phyloP scores from a whole-genome alignment of 2,329 filamentous ascomycete species.

The Colletotrichum sp. region DNA sequence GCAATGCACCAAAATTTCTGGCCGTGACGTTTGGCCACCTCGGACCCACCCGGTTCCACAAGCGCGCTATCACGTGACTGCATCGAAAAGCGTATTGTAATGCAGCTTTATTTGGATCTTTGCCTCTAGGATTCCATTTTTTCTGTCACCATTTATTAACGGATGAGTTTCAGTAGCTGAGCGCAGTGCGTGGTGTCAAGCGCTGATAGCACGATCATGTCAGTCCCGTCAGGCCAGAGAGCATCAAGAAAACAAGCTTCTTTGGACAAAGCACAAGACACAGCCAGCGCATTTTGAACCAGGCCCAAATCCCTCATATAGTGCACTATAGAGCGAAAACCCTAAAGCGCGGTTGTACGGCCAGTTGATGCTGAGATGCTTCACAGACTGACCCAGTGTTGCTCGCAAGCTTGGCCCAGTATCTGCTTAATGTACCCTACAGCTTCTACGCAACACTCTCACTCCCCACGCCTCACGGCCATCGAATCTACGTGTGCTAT shows the following conservation, averaged over 20 bases:
- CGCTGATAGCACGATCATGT: background rate
- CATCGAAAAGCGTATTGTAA: background rate
- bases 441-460: background rate
- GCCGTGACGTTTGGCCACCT: conserved; percentile 8
- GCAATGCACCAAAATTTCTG: conserved; percentile 16
- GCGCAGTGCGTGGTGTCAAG: background rate
- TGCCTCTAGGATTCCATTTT: background rate
- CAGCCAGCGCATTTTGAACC: background rate
- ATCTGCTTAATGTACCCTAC: background rate
- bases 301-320: background rate
- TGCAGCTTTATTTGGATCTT: background rate
- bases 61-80: conserved; percentile 14
- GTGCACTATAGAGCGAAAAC: background rate
- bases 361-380: background rate
- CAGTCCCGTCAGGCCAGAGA: background rate
- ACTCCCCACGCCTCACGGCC: background rate
- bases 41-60: background rate
- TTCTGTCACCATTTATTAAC: background rate
- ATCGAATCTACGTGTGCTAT: background rate
- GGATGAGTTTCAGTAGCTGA: background rate
- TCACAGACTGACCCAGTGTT: accelerated
- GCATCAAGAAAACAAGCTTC: background rate
- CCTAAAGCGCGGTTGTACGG: accelerated
- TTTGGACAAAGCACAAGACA: background rate
- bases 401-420: accelerated